Percentiles rank a stretch among this genome's conserved stretches.
Conservation (phyloP, 202 grass and related monocot genomes). For the Panicum hallii region DNA sequence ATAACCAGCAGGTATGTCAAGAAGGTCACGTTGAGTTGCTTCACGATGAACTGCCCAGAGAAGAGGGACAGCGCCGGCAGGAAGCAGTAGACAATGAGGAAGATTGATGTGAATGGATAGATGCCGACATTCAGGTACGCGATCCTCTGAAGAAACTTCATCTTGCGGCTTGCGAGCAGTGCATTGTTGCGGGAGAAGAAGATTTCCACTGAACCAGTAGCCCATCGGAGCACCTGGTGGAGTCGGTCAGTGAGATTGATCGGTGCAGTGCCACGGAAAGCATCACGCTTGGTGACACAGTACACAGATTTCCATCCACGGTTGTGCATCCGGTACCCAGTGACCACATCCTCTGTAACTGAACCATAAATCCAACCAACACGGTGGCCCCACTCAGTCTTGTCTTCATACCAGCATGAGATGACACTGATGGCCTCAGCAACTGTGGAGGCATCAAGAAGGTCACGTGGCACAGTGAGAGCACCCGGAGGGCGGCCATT, state of each 20-base stretch:
- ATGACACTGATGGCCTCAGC: conserved; percentile 93
- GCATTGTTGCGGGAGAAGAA: conserved; percentile 99
- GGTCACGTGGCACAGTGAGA: conserved; percentile 82
- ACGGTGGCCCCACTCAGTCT: conserved; percentile 92
- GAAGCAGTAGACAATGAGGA: conserved; percentile 98
- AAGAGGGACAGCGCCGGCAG: conserved; percentile 92
- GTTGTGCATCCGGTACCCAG: conserved; percentile 98
- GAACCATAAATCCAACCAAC: conserved; percentile 99
- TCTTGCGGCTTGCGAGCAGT: conserved; percentile 76
- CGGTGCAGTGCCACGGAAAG: conserved; percentile 91
- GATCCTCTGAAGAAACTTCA: conserved; percentile 90
- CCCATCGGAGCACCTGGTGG: conserved; percentile 95
- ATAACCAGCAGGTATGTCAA: conserved; percentile 85
- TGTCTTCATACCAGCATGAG: conserved; percentile 98
- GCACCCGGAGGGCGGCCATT: conserved; percentile 83
- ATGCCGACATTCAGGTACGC: conserved; percentile 93
- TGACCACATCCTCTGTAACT: conserved; percentile 96
- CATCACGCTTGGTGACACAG: conserved; percentile 93
- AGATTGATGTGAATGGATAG: conserved; percentile 96
- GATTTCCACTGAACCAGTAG: conserved; percentile 94
- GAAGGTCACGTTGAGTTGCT: conserved; percentile 74
- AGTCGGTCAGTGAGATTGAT: conserved; percentile 97
- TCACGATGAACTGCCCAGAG: conserved; percentile 93
- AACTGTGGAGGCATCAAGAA: conserved; percentile 93
- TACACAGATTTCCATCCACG: conserved; percentile 98